Percentiles rank a stretch among this genome's conserved stretches.
phyloP scores from a whole-genome alignment of 108 stramenopile species.

The Aureococcus anophagefferens region DNA sequence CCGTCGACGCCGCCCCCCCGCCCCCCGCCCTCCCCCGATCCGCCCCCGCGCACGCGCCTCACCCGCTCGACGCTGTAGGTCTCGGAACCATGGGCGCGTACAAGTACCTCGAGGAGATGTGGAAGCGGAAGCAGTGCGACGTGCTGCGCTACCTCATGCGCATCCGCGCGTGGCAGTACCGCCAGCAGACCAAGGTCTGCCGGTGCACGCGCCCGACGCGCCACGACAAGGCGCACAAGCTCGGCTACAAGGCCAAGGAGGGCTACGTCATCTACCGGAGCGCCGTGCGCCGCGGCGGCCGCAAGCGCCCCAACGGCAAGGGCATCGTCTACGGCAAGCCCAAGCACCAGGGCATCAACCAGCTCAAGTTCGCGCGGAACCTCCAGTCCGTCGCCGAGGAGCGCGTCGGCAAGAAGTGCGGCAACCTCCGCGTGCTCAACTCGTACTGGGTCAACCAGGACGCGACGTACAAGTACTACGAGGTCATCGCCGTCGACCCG shows the following conservation, averaged over 20 bases:
- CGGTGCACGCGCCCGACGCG: slow-evolving; percentile 85
- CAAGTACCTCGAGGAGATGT: slow-evolving; percentile 94
- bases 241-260: slow-evolving; percentile 99
- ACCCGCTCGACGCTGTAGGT: too few relatives aligned
- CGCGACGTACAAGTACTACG: slow-evolving; percentile 99
- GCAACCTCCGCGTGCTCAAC: slow-evolving; percentile 97
- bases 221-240: slow-evolving; percentile 98
- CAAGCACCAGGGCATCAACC: slow-evolving; percentile 99
- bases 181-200: slow-evolving; percentile 88
- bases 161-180: slow-evolving; percentile 99
- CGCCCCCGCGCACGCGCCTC: too few relatives aligned
- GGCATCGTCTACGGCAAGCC: slow-evolving; percentile 99
- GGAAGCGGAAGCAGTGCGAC: slow-evolving; percentile 99
- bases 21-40: too few relatives aligned
- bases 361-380: slow-evolving; percentile 96
- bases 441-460: slow-evolving; percentile 99
- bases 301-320: slow-evolving; percentile 97
- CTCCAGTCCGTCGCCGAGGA: slow-evolving; percentile 95
- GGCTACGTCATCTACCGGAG: slow-evolving; percentile 95
- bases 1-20: too few relatives aligned
- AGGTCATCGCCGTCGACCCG: slow-evolving; percentile 97
- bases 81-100: too few relatives aligned
- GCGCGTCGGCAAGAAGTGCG: slow-evolving; percentile 88
- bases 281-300: slow-evolving; percentile 97
- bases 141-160: slow-evolving; percentile 98